Base-by-base conservation (phyloP, 1,139 yeast species). In the Pichia sp. region DNA sequence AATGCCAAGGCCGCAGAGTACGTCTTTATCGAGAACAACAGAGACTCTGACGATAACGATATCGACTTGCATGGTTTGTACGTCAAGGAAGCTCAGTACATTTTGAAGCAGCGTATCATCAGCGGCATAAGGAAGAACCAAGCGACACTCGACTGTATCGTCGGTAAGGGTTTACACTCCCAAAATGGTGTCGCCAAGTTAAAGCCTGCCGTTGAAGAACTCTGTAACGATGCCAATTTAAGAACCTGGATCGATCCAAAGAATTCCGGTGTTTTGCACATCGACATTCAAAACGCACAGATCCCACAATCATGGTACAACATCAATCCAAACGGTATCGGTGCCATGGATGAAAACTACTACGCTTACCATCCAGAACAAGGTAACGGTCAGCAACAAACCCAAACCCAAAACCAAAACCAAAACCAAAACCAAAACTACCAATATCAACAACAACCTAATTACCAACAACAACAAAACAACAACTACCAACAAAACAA, bases 121-220 rank as follows among this genome's bases (percentile, higher is more conserved):
- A 82, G 82, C 30, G 87, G 83, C 47, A 72, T 79, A 18, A 68
- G 72, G 39, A 76, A 87, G 40, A 72, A 78, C 51, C 95, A 89
- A 61, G 59, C 72, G 2, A 69, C 67, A 42, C 56, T 77, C 41
- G 73, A 75, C 50, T 88, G 88, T 18, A 91, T 93, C 62, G 97
- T 90, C 11, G 98, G 98, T n/a, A 91, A 91, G 66, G 99, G 98
- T 12, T 63, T 81, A 44, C 98, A 93, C 64, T 87, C 96, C 0
- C 73, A 76, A 43, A 72, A 81, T 56, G 95, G 95, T 30, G 78
- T 88, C 43, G 93, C 96, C 43, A 91, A 90, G 66, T 69, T 93
- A 58, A 87, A 85, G 65, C 97, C 97, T 1, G 97, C 97, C 0
- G 81, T 90, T 17, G 93, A 87, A 60, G 77, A 81, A 39, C 69